Base-by-base conservation (phyloP, 805 yeast species). In the Candida awuae region DNA sequence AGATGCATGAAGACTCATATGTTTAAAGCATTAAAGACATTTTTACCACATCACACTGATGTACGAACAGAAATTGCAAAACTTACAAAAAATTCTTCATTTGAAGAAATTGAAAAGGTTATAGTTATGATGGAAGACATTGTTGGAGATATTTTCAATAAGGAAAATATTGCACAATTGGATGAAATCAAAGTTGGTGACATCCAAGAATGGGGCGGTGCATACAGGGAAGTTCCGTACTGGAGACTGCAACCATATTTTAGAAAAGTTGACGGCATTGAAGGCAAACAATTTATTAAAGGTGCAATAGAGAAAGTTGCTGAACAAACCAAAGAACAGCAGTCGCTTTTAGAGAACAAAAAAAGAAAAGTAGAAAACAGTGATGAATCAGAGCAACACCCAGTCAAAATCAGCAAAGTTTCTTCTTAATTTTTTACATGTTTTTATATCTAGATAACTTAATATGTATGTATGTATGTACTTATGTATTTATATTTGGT, bases 221-320 rank as follows among this genome's bases (percentile, higher is more conserved):
- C 68, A 12, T 90, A 92, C 58, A 77, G 77, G 56, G 72, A 70
- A 4, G 75, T 90, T 13, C 97, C 98, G 2, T 87, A 82, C 58
- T 90, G 97, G 97, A 72, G 97, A 52, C 79, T 95, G 48, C 98
- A 90, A 62, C 98, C 98, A 2, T 83, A 84, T 56, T 90, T 90
- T 68, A 71, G 98, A 51, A 78, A 80, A 3, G 95, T 90, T 1
- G 74, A 85, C 56, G 97, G 97, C 17, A 77, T 74, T 3, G 66
- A 70, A 20, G 75, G 72, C 18, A 75, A 71, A 34, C 63, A 58
- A 7, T 54, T 59, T 9, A 52, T 55, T 8, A 52, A 51, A 30
- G 38, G 20, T 5, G 42, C 44, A n/a, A 15, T 45, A 12, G 43
- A 45, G 10, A 38, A 37, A 22, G 38, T 42, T 15, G 29, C 31